These are phyloP conservation scores for Lactuca saligna DNA, from an alignment of 129 eudicot genomes.

Conservation along the genomic window DNA sequence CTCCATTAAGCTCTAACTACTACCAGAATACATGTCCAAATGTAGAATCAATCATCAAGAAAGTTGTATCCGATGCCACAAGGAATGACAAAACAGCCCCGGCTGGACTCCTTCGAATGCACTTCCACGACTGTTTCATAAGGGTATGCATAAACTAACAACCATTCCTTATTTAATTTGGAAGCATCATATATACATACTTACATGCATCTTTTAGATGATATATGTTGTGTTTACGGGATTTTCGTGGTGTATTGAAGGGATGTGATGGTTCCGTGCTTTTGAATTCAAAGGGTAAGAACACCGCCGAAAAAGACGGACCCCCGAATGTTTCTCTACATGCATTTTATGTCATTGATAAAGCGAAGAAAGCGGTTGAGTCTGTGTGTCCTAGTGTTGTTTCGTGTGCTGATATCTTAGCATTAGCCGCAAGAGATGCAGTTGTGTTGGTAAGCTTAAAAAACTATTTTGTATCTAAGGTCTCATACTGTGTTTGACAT, in stretches of 20 bases:
- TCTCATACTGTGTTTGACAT: too few relatives aligned
- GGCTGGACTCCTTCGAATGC: constrained; percentile 76
- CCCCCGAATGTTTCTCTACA: constrained; percentile 73
- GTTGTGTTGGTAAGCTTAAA: constrained; percentile 54
- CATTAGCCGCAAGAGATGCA: constrained; percentile 80
- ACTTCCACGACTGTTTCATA: constrained; percentile 80
- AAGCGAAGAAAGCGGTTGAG: constrained; percentile 63
- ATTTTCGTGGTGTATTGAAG: constrained; percentile 22
- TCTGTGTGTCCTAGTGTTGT: constrained; percentile 71
- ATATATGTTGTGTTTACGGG: not conserved
- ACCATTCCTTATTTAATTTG: not conserved
- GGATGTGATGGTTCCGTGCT: constrained; percentile 87
- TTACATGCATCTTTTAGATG: not conserved
- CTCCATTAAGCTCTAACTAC: constrained; percentile 52
- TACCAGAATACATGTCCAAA: constrained; percentile 59
- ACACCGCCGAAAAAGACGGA: constrained; percentile 70
- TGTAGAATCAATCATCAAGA: constrained; percentile 46
- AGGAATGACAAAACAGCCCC: constrained; percentile 62
- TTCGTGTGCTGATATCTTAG: constrained; percentile 84
- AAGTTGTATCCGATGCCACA: constrained; percentile 49
- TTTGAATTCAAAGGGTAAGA: constrained; percentile 50
- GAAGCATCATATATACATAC: not conserved
- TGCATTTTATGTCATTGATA: constrained; percentile 67
- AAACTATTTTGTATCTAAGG: not conserved
- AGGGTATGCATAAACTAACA: constrained; percentile 34